Evolutionary conservation across 345 rosid species (phyloP), one percentile per base, ranked within the genome.

Genomic region (Eutrema japonicum): DNA sequence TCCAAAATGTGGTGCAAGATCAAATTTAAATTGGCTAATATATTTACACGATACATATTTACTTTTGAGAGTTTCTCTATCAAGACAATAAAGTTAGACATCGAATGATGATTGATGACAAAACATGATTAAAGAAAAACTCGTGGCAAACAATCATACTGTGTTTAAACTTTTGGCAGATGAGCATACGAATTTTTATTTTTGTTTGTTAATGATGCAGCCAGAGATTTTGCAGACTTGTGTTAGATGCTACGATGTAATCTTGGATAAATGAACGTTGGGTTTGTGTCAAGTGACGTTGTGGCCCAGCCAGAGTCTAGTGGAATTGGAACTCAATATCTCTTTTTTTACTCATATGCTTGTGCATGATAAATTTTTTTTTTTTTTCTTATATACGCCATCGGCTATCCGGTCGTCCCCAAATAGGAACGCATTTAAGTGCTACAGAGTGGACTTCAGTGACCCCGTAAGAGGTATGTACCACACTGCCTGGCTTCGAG

Each of bases 81-180:
- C 26, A 41, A 64, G 55, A 64, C 32, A 43, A 8, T 63, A 63
- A 64, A 73, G 64, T 53, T 8, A 33, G 49, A 63, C 30, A 54
- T 6, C 7, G 30, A 47, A 64, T 71, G 70, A 45, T 64, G 48
- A 26, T 54, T 35, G 69, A 35, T 64, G 70, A 64, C 49, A 73
- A 60, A 64, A 46, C 29, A 73, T 55, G 71, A 64, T 73, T 73
- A 73, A 73, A 73, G 71, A 54, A 27, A 36, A 50, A 71, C 68
- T 73, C 71, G 71, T 73, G 77, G 77, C 57, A 64, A 73, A 73
- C 77, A 73, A 73, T 64, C 41, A 54, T 71, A 62, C 62, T 62
- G 69, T 62, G 62, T 42, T 70, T 42, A 41, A 32, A 42, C 54
- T 72, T 72, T 62, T 72, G 69, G 69, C 76, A 62, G 76, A 62